Base-by-base conservation (phyloP, 1,284 basidiomycete genomes). In the Pisolithus thermaeus region DNA sequence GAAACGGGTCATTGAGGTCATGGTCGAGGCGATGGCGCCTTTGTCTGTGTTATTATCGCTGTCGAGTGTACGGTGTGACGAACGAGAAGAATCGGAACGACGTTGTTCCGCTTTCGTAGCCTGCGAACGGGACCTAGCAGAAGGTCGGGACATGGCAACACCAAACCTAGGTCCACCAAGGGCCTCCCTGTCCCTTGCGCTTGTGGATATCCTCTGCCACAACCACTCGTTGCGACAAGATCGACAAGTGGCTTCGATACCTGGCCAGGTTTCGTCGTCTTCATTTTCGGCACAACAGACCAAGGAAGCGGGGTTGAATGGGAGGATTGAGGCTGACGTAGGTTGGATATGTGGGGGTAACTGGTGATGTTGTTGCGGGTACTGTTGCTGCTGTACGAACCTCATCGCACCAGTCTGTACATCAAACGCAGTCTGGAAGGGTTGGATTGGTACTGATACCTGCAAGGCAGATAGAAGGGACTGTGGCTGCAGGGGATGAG, bases 281-380 rank as follows among this genome's bases (percentile, higher is more conserved):
- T 87, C 84, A 58, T 87, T 88, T 61, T 84, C 83, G 3, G 78
- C 67, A 53, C 81, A 78, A 35, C 72, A 76, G 6, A 82, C 73
- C 64, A 69, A 63, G 39, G 65, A 56, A 0, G 50, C 65, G 50
- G 51, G 66, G 52, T 52, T 66, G 38, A 69, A 51, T 20, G 61
- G 54, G 5, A 57, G 32, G 4, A 12, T 14, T 14, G 32, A 12
- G 11, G 12, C 4, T 35, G 32, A 6, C 12, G 32, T 35, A 6
- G 32, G 12, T 35, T 35, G 32, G 12, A 35, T 14, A 14, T 35
- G 32, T 35, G 32, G 32, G 32, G 32, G 32, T 35, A 35, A 1
- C 14, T 35, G 32, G 32, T 35, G 32, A 35, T 35, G 32, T 35
- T 55, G 0, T 57, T 46, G 32, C 12, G 11, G 32, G 14, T 35